Conservation (phyloP, 805 yeast species). For the Ogataea degrootiae region DNA sequence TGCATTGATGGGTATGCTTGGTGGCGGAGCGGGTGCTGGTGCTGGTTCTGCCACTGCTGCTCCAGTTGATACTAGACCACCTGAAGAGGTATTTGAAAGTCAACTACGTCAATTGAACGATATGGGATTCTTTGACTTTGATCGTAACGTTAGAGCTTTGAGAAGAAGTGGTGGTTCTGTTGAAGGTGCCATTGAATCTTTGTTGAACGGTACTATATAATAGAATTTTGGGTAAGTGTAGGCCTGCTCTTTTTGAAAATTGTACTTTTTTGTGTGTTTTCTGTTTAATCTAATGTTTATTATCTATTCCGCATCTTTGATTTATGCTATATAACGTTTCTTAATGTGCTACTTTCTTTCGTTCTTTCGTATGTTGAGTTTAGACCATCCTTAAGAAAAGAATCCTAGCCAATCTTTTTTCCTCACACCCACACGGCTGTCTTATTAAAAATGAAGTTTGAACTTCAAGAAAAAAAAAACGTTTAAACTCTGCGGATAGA, state of each 20-base stretch:
- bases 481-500: background rate
- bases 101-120: constrained; percentile 75
- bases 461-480: too few relatives aligned
- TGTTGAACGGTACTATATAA: constrained; percentile 50
- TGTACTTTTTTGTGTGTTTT: too few relatives aligned
- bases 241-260: too few relatives aligned
- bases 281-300: too few relatives aligned
- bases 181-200: constrained; percentile 91
- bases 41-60: constrained; percentile 54
- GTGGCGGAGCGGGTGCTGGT: constrained; percentile 61
- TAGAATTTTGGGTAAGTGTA: background rate
- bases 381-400: too few relatives aligned
- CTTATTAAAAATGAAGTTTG: too few relatives aligned
- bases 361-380: too few relatives aligned
- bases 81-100: constrained; percentile 70
- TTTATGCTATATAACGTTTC: too few relatives aligned
- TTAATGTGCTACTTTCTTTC: too few relatives aligned
- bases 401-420: too few relatives aligned
- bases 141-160: constrained; percentile 83
- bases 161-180: constrained; percentile 96
- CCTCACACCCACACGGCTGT: too few relatives aligned
- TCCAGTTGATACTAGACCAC: constrained; percentile 66
- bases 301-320: too few relatives aligned
- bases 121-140: constrained; percentile 88
- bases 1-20: constrained; percentile 41